Evolutionary conservation across 2,329 filamentous ascomycete species (phyloP), one percentile per base, ranked within the genome.

Genomic region (Pestalotiopsis sp.): DNA sequence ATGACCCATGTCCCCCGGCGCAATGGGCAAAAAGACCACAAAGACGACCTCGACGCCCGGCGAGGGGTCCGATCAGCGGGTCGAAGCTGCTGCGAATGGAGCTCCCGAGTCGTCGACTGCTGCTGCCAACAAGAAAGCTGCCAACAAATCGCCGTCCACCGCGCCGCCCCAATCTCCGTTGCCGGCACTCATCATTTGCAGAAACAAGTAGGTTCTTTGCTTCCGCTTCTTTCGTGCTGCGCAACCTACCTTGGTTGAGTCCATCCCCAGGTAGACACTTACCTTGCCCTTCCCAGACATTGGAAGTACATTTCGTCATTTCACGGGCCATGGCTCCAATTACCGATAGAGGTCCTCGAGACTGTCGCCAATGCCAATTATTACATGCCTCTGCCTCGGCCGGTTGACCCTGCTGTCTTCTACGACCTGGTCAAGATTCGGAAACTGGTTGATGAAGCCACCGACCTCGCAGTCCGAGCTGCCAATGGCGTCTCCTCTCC

Each of bases 221-320:
- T 52, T n/a, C 20, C 45, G 6, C 45, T 9, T 52, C 14, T 7
- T 23, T 20, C 65, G 61, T 61, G 76, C 70, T 70, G 20, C 49
- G 57, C 25, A n/a, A 58, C 38, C 68, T 67, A 36, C 52, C 14
- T 14, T 52, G 9, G 12, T 38, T 25, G 20, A 36, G 39, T 56
- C 20, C 20, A 25, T 45, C 6, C 11, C 20, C 13, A 13, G 13
- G 39, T 31, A 27, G 65, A 61, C 65, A 27, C 49, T 58, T n/a
- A 68, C 64, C 49, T 17, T 61, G 59, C 66, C 17, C 14, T 14
- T 9, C 64, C 41, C 66, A 95, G 93, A 79, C 92, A 95, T 82
- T 95, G 93, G 93, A 88, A 90, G 72, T 94, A 94, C 79, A 94
- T 96, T 69, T 94, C 92, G 25, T 92, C 91, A 36, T 96, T 93